Conservation (phyloP, 495 filamentous ascomycete genomes). For the Penicillium tannophilum region DNA sequence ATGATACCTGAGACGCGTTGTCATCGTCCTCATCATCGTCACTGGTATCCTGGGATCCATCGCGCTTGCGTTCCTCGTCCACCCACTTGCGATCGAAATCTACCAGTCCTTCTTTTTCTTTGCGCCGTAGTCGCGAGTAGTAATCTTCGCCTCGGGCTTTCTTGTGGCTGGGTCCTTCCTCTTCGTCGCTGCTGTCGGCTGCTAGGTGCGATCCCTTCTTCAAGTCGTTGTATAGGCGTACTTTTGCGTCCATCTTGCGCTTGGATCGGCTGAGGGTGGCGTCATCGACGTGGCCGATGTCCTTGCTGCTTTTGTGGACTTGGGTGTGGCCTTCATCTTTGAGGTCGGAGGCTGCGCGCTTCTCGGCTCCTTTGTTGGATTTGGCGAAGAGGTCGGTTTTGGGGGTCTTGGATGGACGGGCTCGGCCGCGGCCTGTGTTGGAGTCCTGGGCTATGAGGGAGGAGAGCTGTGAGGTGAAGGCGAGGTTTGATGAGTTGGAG, state of each 20-base stretch:
- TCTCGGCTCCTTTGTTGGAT: constrained; percentile 69
- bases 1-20: constrained; percentile 70
- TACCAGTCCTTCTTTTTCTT: constrained; percentile 61
- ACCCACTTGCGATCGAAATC: constrained; percentile 97
- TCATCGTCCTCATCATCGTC: constrained; percentile 44
- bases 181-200: constrained; percentile 44
- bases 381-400: constrained; percentile 73
- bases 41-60: constrained; percentile 24
- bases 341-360: constrained; percentile 59
- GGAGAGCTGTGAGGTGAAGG: constrained; percentile 77
- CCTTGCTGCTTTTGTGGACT: constrained; percentile 38
- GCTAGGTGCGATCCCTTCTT: constrained; percentile 65
- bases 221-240: constrained; percentile 78
- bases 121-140: constrained; percentile 35
- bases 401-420: constrained; percentile 61
- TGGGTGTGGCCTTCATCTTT: constrained; percentile 42
- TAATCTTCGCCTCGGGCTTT: constrained; percentile 35
- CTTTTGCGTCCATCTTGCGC: constrained; percentile 84
- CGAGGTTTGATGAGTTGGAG: constrained; percentile 70
- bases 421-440: constrained; percentile 52
- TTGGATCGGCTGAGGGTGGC: constrained; percentile 60
- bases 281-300: constrained; percentile 47
- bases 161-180: constrained; percentile 24
- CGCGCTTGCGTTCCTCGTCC: constrained; percentile 53
- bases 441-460: constrained; percentile 63